phyloP scores from a whole-genome alignment of 2,329 filamentous ascomycete genomes.

The Cladobotryum protrusum region DNA sequence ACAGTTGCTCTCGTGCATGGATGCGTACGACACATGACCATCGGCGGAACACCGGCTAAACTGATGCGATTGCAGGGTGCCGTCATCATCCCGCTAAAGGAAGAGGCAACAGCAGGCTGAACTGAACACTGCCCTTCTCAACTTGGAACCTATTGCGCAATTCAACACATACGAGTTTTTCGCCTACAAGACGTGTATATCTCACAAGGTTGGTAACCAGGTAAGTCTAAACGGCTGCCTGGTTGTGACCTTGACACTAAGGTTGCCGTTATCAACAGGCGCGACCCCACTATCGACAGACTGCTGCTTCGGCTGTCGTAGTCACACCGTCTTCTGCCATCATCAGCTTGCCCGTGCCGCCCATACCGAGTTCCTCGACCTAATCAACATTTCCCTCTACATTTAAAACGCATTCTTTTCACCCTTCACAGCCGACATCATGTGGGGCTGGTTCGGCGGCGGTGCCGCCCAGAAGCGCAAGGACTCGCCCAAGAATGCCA shows the following conservation, averaged over 20 bases:
- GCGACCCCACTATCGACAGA: constrained; percentile 9
- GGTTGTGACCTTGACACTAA: constrained; percentile 3
- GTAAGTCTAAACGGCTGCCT: neutral
- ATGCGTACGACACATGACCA: constrained; percentile 3
- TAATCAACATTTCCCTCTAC: too few species aligned
- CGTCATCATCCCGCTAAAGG: constrained; percentile 10
- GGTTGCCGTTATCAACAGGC: constrained; percentile 6
- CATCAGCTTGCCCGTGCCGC: neutral
- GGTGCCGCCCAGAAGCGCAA: constrained; percentile 74
- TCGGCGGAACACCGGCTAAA: constrained; percentile 10
- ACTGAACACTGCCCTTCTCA: constrained; percentile 10
- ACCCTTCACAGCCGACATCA: constrained; percentile 28
- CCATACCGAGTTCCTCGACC: neutral
- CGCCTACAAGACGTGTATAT: neutral
- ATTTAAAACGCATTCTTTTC: neutral
- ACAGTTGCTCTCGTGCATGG: too few species aligned
- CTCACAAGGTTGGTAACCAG: neutral
- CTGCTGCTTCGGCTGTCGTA: constrained; percentile 8
- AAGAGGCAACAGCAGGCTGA: constrained; percentile 5
- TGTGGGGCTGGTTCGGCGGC: constrained; percentile 91
- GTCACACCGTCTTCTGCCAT: constrained; percentile 11
- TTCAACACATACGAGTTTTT: neutral
- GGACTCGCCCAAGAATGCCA: constrained; percentile 94
- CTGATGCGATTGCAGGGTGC: constrained; percentile 5
- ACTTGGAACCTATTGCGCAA: neutral